Percentiles rank a stretch among this genome's conserved stretches.
phyloP scores from a whole-genome alignment of 345 rosid species.

The Stellera chamaejasme region DNA sequence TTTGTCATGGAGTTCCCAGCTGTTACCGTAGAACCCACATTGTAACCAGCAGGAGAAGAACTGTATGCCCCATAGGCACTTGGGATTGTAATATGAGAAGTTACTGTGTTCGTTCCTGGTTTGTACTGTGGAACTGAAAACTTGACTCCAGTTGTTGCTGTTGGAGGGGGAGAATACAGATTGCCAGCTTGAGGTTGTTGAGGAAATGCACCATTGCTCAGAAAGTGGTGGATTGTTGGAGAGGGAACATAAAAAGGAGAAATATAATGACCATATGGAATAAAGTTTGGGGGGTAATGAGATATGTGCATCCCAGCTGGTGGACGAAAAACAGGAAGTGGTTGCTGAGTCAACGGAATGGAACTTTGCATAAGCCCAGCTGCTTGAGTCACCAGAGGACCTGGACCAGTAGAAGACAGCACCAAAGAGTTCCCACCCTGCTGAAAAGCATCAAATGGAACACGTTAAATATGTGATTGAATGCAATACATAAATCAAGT shows the following conservation, averaged over 20 bases:
- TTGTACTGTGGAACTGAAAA: constrained; percentile 73
- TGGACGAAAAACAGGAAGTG: constrained; percentile 77
- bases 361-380: constrained; percentile 81
- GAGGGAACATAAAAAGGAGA: constrained; percentile 73
- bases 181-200: constrained; percentile 79
- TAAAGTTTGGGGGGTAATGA: constrained; percentile 76
- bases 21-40: constrained; percentile 49
- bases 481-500: not conserved
- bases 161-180: constrained; percentile 61
- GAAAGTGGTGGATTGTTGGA: constrained; percentile 64
- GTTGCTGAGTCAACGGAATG: constrained; percentile 68
- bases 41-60: constrained; percentile 66
- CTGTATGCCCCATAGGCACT: constrained; percentile 79
- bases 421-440: constrained; percentile 75
- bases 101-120: constrained; percentile 66
- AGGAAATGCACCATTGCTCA: constrained; percentile 71
- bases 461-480: constrained; percentile 2
- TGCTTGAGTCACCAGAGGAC: constrained; percentile 73
- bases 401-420: constrained; percentile 55
- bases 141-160: constrained; percentile 64
- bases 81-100: constrained; percentile 64
- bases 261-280: constrained; percentile 73
- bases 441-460: constrained; percentile 19
- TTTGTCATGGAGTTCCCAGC: constrained; percentile 59
- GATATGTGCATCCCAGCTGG: constrained; percentile 78